phyloP scores from a whole-genome alignment of 768 basidiomycete genomes.

The Boletellus emodensis region DNA sequence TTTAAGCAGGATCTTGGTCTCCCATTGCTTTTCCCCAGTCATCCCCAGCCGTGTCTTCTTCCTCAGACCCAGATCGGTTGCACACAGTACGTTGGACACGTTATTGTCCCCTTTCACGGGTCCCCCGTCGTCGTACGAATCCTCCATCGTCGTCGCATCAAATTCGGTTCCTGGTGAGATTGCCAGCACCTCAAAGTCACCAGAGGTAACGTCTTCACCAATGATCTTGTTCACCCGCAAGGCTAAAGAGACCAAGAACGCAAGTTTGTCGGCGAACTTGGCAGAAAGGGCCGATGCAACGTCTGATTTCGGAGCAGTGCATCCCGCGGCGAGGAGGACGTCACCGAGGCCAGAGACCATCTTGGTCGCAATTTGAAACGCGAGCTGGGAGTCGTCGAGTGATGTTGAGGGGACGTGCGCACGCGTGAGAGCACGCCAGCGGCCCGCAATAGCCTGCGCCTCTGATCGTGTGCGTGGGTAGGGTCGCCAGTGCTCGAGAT shows the following conservation, averaged over 20 bases:
- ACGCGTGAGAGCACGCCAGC: conserved; percentile 43
- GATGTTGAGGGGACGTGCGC: conserved; percentile 24
- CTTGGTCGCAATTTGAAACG: conserved; percentile 21
- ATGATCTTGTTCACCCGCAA: conserved; percentile 43
- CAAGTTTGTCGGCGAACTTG: conserved; percentile 43
- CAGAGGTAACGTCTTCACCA: conserved; percentile 29
- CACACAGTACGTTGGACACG: conserved; percentile 28
- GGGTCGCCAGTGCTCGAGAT: neutral
- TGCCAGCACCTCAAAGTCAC: conserved; percentile 30
- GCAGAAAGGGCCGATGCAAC: conserved; percentile 38
- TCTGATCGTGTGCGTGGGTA: conserved; percentile 27
- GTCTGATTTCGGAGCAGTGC: conserved; percentile 16
- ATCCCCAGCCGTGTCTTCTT: conserved; percentile 25
- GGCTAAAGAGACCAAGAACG: conserved; percentile 41
- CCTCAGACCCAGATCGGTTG: conserved; percentile 36
- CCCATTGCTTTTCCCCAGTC: conserved; percentile 29
- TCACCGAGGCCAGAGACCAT: conserved; percentile 26
- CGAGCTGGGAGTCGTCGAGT: conserved; percentile 21
- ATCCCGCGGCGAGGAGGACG: conserved; percentile 29
- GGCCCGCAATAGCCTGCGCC: conserved; percentile 41
- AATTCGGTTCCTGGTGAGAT: conserved; percentile 23
- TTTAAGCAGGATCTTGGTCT: conserved; percentile 33
- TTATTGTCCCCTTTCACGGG: conserved; percentile 4
- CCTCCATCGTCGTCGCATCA: conserved; percentile 28
- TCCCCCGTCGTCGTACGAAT: conserved; percentile 29